A percentile compares a stretch with the other conserved stretches of the same genome.
These are phyloP conservation scores for Phytophthora parvispora DNA, from an alignment of 352 stramenopile species.

Conservation along the genomic window DNA sequence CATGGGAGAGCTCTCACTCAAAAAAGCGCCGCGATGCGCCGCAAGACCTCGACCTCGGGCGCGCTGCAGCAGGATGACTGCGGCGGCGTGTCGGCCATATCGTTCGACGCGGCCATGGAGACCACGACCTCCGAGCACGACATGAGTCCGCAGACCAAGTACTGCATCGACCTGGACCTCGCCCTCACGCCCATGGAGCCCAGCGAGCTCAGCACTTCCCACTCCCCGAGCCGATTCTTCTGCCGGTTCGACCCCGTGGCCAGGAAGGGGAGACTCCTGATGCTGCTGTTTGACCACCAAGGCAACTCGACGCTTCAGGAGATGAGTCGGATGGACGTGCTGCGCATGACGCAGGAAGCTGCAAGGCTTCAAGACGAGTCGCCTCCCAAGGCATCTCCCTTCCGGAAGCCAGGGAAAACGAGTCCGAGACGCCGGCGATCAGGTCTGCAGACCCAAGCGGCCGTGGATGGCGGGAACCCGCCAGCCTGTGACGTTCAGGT, in stretches of 20 bases:
- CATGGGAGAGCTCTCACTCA: background rate
- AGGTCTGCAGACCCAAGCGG: background rate
- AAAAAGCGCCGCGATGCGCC: constrained; percentile 15
- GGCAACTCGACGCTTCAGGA: constrained; percentile 57
- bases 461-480: constrained; percentile 1
- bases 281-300: constrained; percentile 58
- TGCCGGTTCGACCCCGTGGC: constrained; percentile 48
- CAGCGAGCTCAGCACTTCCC: constrained; percentile 32
- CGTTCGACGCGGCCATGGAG: constrained; percentile 18
- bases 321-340: constrained; percentile 61
- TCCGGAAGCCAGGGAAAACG: constrained; percentile 3
- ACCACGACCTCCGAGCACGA: constrained; percentile 24
- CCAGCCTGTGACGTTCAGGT: constrained; percentile 49
- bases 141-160: constrained; percentile 27
- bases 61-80: constrained; percentile 5
- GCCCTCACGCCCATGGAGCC: constrained; percentile 17
- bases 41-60: constrained; percentile 9
- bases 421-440: constrained; percentile 19
- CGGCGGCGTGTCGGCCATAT: background rate
- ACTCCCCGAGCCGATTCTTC: constrained; percentile 38
- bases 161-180: constrained; percentile 30
- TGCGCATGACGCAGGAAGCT: constrained; percentile 67
- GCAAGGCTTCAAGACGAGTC: constrained; percentile 30
- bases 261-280: constrained; percentile 36
- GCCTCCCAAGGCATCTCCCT: constrained; percentile 5